Base-by-base conservation (phyloP, 1,139 yeast genomes). In the Yamadazyma atmosphaerica region DNA sequence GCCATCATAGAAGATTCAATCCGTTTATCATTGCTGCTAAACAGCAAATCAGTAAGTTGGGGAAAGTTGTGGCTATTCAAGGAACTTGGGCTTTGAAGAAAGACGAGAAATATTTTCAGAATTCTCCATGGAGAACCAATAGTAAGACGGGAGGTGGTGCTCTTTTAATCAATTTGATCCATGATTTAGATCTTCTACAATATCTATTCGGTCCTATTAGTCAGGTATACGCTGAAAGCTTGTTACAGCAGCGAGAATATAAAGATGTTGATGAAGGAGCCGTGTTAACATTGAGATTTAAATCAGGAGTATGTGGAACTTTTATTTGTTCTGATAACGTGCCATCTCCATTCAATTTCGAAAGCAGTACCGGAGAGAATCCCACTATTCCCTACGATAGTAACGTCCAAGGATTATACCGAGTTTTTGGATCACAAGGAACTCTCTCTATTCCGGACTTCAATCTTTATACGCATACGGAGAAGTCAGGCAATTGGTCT, bases 1-100 rank as follows among this genome's bases (percentile, higher is more conserved):
- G 76, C 2, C 76, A 70, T 48, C 75, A 70, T 46, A 56, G 76
- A 33, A 50, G 76, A 19, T 70, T 69, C 47, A 69, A 69, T 43
- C 74, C 75, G 1, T 68, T 63, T 42, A 66, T 69, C 22, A 54
- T 65, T 10, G 60, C 64, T 14, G 56, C 72, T 14, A 67, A 65
- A 39, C 55, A 54, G 11, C 54, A 63, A 36, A 47, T 69, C 39
- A 40, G 42, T 22, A 54, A 51, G 29, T 47, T 67, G 36, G 74
- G 74, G 2, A 48, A 48, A 16, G 53, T 63, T 14, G 54, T 68
- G 18, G 73, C 71, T 1, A 51, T 68, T 15, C 74, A 68, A 44
- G 75, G 75, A 2, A 57, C 66, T 12, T 68, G 75, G 75, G 55
- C 70, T 13, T 55, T 68, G 38, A 55, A 60, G 35, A 68, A 68